phyloP scores from a whole-genome alignment of 1,139 yeast species.

The Hansenula anomala region DNA sequence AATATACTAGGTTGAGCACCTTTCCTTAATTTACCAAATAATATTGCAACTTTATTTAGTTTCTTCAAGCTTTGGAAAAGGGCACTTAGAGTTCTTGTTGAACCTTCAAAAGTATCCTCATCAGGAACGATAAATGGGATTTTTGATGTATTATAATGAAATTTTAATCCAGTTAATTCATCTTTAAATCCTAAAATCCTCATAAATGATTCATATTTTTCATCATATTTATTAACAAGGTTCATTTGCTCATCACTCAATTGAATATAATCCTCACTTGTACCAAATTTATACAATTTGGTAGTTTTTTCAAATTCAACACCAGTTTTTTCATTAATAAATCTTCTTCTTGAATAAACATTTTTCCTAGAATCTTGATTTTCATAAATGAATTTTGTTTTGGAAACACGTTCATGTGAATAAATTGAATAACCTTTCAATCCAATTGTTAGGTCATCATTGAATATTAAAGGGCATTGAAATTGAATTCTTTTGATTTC shows the following conservation, averaged over 20 bases:
- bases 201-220: slow-evolving; percentile 35
- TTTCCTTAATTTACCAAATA: slow-evolving; percentile 63
- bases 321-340: slow-evolving; percentile 37
- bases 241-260: slow-evolving; percentile 32
- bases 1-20: slow-evolving; percentile 51
- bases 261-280: slow-evolving; percentile 31
- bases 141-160: slow-evolving; percentile 48
- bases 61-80: slow-evolving; percentile 57
- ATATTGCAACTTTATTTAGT: slow-evolving; percentile 54
- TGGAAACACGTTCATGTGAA: slow-evolving; percentile 45
- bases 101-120: slow-evolving; percentile 53
- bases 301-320: slow-evolving; percentile 31
- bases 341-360: slow-evolving; percentile 46
- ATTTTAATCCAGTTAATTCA: slow-evolving; percentile 35
- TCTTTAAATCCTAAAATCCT: slow-evolving; percentile 66
- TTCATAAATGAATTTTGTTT: slow-evolving; percentile 44
- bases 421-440: slow-evolving; percentile 69
- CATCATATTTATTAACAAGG: slow-evolving; percentile 30
- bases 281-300: slow-evolving; percentile 40
- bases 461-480: slow-evolving; percentile 50
- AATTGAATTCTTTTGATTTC: slow-evolving; percentile 62
- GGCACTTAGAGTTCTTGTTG: slow-evolving; percentile 62
- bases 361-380: slow-evolving; percentile 46
- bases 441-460: slow-evolving; percentile 53
- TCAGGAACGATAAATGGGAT: slow-evolving; percentile 60